A percentile compares a stretch with the other conserved stretches of the same genome.
Conservation (phyloP, 2,329 filamentous ascomycete genomes). For the Nigrospora osmanthi region DNA sequence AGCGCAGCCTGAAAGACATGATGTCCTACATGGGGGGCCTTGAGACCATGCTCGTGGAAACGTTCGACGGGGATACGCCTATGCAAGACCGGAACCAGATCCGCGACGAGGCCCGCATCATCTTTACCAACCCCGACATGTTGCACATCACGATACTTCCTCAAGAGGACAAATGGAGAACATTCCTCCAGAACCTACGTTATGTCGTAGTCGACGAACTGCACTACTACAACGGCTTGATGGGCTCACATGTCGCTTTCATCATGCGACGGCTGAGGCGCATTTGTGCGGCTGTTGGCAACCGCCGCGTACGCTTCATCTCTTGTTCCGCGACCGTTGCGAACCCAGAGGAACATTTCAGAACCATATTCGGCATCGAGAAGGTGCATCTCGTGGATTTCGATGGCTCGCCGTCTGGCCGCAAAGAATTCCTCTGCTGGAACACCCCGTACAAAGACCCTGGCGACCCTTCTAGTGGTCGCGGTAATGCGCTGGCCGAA, state of each 20-base stretch:
- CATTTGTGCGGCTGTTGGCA: constrained; percentile 85
- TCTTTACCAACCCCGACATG: constrained; percentile 99
- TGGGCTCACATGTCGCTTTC: constrained; percentile 88
- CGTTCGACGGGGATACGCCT: constrained; percentile 91
- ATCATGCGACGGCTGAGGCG: constrained; percentile 86
- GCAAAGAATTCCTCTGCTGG: constrained; percentile 96
- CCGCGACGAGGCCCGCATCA: constrained; percentile 80
- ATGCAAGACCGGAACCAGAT: constrained; percentile 72
- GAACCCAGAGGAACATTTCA: constrained; percentile 87
- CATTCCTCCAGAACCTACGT: constrained; percentile 78
- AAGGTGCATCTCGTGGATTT: constrained; percentile 77
- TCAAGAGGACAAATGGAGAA: constrained; percentile 83
- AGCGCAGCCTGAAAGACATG: constrained; percentile 78
- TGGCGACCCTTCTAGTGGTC: constrained; percentile 74
- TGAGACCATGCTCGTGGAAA: constrained; percentile 73
- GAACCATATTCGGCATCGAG: constrained; percentile 83
- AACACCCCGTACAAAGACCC: constrained; percentile 94
- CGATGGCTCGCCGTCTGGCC: constrained; percentile 85
- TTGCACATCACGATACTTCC: constrained; percentile 89
- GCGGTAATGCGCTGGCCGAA: constrained; percentile 75
- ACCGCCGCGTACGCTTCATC: constrained; percentile 77
- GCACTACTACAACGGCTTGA: constrained; percentile 92
- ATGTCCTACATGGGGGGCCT: constrained; percentile 72
- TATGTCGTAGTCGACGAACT: constrained; percentile 91
- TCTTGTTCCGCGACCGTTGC: constrained; percentile 95